Conservation (phyloP, 345 rosid species). For the Combretum micranthum region DNA sequence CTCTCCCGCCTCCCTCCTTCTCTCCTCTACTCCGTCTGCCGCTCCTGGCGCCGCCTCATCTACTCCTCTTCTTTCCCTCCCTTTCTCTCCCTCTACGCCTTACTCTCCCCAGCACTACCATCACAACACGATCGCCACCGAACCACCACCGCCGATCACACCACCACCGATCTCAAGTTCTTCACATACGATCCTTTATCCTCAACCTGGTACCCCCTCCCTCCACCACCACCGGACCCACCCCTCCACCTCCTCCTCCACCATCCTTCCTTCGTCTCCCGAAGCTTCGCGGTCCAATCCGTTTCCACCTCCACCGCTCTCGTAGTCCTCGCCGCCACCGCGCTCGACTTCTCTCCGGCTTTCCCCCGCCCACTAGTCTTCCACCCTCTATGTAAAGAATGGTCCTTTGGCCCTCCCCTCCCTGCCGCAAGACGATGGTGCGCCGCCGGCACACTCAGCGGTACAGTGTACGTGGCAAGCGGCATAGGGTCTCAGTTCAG, state of each 20-base stretch:
- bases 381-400: conserved; percentile 19
- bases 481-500: conserved; percentile 37
- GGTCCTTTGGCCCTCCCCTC: conserved; percentile 35
- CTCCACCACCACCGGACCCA: conserved; percentile 28
- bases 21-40: conserved; percentile 37
- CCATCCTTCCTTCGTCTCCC: conserved; percentile 44
- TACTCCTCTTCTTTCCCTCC: conserved; percentile 46
- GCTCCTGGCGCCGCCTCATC: conserved; percentile 47
- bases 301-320: conserved; percentile 30
- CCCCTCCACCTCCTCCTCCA: conserved; percentile 32
- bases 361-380: conserved; percentile 36
- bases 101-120: conserved; percentile 19
- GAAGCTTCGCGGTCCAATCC: conserved; percentile 35
- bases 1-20: conserved; percentile 34
- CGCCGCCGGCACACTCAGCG: conserved; percentile 23
- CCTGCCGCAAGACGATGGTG: conserved; percentile 48
- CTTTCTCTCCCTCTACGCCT: conserved; percentile 34
- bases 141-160: background rate
- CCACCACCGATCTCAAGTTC: conserved; percentile 16
- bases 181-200: conserved; percentile 37
- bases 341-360: conserved; percentile 29
- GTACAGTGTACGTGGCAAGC: conserved; percentile 28
- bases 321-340: conserved; percentile 37
- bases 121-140: background rate
- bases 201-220: conserved; percentile 33